phyloP scores from a whole-genome alignment of 2,329 filamentous ascomycete genomes.

The Neophaeococcomyces aloes region DNA sequence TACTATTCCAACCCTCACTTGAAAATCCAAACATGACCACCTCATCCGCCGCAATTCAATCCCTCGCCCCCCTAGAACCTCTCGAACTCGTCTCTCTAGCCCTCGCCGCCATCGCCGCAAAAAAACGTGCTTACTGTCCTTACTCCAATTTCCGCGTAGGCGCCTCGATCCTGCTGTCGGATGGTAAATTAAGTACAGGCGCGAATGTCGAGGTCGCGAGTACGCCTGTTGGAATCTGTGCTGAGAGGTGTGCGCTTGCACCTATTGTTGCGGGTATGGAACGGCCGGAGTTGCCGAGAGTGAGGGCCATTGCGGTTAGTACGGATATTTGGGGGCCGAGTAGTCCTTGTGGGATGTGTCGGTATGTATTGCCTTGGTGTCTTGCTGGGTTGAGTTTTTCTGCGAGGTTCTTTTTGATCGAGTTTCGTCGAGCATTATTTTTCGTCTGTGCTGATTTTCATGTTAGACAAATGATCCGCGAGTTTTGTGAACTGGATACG shows the following conservation, averaged over 20 bases:
- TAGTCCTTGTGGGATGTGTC: conserved; percentile 87
- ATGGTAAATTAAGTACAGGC: conserved; percentile 53
- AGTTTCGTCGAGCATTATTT: neutral
- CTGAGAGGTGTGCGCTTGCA: conserved; percentile 79
- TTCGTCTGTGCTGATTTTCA: neutral
- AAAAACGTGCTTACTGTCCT: conserved; percentile 72
- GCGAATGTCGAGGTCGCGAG: conserved; percentile 89
- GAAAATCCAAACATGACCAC: neutral
- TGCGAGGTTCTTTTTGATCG: conserved; percentile 5
- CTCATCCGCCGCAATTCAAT: neutral
- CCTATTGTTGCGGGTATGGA: conserved; percentile 54
- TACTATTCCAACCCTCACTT: neutral
- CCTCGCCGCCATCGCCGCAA: conserved; percentile 56
- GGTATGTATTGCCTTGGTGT: conserved; percentile 29
- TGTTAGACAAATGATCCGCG: conserved; percentile 48
- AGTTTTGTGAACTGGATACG: conserved; percentile 40
- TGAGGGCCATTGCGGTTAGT: conserved; percentile 74
- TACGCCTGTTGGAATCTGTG: conserved; percentile 91
- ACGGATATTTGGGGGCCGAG: conserved; percentile 61
- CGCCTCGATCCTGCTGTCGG: conserved; percentile 57
- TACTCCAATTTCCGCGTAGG: conserved; percentile 92
- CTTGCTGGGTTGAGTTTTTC: neutral
- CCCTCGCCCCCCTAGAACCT: conserved; percentile 8
- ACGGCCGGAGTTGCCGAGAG: conserved; percentile 38
- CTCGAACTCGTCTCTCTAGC: conserved; percentile 16